These are phyloP conservation scores for Podaxis sp. DNA, from an alignment of 768 basidiomycete genomes.

Conservation along the genomic window DNA sequence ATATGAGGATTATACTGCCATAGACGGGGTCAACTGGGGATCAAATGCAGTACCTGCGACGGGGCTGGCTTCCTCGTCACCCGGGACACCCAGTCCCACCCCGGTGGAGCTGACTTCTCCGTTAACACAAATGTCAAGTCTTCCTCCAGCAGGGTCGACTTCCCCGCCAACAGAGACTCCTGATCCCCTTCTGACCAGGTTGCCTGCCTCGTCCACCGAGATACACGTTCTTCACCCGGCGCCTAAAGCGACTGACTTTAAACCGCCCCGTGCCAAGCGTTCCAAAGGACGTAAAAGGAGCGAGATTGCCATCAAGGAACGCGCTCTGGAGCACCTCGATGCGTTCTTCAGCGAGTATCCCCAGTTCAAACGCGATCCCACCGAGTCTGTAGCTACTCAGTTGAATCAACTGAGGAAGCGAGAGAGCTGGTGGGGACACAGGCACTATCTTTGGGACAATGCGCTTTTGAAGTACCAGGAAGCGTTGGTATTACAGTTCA, in stretches of 20 bases:
- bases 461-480: conserved; percentile 21
- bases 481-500: conserved; percentile 29
- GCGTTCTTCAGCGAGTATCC: conserved; percentile 1
- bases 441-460: neutral
- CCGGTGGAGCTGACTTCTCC: too few relatives aligned
- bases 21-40: neutral
- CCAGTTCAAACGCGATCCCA: neutral
- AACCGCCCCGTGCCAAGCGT: too few relatives aligned
- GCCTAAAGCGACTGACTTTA: too few relatives aligned
- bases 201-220: too few relatives aligned
- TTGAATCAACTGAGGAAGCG: conserved; percentile 1
- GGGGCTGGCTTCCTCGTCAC: neutral
- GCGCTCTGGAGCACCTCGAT: neutral
- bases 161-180: too few relatives aligned
- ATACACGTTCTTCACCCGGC: too few relatives aligned
- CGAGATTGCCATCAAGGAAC: neutral
- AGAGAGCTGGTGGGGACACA: neutral
- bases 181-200: too few relatives aligned
- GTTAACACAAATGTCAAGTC: neutral
- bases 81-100: too few relatives aligned
- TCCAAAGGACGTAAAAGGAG: too few relatives aligned
- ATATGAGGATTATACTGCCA: neutral
- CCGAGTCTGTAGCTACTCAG: conserved; percentile 5
- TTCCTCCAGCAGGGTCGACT: neutral
- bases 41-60: neutral